Percentiles rank a stretch among this genome's conserved stretches.
phyloP scores from a whole-genome alignment of 2,329 filamentous ascomycete species.

The Cercospora sp. region DNA sequence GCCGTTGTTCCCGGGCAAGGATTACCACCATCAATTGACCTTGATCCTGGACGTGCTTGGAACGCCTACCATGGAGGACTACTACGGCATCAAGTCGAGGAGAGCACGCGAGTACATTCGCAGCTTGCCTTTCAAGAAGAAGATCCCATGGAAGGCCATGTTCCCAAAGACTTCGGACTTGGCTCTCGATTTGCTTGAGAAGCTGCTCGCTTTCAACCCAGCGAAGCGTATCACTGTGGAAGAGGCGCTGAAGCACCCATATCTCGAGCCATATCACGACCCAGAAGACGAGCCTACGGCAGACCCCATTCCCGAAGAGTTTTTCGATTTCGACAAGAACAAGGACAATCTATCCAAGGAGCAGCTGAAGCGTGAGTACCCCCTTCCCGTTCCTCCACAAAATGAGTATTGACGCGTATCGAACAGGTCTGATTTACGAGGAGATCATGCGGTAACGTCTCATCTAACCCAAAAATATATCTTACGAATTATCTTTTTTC shows the following conservation, averaged over 20 bases:
- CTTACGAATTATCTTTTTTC: constrained; percentile 22
- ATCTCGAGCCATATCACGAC: constrained; percentile 97
- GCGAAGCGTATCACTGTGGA: constrained; percentile 98
- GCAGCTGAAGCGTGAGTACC: constrained; percentile 77
- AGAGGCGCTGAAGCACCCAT: constrained; percentile 94
- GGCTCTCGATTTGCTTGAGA: constrained; percentile 90
- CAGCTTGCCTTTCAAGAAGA: constrained; percentile 98
- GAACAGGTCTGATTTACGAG: constrained; percentile 82
- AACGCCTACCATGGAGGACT: constrained; percentile 99
- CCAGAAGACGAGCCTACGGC: constrained; percentile 97
- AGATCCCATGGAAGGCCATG: constrained; percentile 94
- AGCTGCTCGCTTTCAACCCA: constrained; percentile 94
- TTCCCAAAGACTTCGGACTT: constrained; percentile 99
- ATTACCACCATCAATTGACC: constrained; percentile 98
- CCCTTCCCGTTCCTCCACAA: neutral
- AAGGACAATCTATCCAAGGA: constrained; percentile 99
- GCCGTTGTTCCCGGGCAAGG: constrained; percentile 95
- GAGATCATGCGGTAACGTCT: constrained; percentile 77
- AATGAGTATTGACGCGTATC: neutral
- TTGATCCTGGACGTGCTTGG: constrained; percentile 96
- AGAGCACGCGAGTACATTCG: constrained; percentile 97
- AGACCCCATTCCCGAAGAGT: constrained; percentile 94
- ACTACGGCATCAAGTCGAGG: constrained; percentile 99
- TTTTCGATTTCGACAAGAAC: constrained; percentile 99
- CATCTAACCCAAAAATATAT: constrained; percentile 19